These are phyloP conservation scores for Zoysia matrella DNA, from an alignment of 202 grass and related monocot genomes.

Conservation along the genomic window DNA sequence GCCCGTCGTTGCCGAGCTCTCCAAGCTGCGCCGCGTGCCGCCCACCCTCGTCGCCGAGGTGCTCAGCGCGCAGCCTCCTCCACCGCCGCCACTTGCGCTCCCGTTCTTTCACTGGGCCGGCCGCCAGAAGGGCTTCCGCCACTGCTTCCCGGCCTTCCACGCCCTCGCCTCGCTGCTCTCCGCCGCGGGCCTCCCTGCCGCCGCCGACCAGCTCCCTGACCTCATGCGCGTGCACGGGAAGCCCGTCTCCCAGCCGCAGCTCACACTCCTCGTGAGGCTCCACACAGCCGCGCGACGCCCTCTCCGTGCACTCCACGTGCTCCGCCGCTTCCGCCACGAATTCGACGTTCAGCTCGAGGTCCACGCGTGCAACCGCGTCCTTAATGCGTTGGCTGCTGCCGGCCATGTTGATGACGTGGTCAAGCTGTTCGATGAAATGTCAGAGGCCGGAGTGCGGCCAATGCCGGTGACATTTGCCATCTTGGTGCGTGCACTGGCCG, in stretches of 20 bases:
- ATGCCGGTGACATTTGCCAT: constrained; percentile 79
- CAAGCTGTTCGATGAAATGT: constrained; percentile 78
- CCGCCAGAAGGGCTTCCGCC: constrained; percentile 74
- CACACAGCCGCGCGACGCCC: constrained; percentile 64
- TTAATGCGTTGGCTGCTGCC: constrained; percentile 53
- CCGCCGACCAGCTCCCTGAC: constrained; percentile 79
- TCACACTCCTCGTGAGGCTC: constrained; percentile 76
- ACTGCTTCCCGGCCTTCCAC: constrained; percentile 78
- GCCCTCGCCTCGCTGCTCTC: constrained; percentile 71
- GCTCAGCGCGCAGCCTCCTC: constrained; percentile 58
- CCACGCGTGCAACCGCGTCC: constrained; percentile 74
- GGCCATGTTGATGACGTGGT: constrained; percentile 66
- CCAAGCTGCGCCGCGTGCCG: constrained; percentile 74
- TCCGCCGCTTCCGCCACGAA: constrained; percentile 63
- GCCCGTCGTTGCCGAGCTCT: constrained; percentile 61
- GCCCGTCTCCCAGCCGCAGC: constrained; percentile 67
- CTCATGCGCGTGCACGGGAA: constrained; percentile 84
- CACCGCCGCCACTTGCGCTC: constrained; percentile 62
- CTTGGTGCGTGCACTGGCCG: constrained; percentile 64
- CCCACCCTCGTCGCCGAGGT: constrained; percentile 73
- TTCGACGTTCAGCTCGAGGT: constrained; percentile 67
- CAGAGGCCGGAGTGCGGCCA: constrained; percentile 42
- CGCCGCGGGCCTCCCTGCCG: constrained; percentile 48
- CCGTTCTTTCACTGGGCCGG: constrained; percentile 94
- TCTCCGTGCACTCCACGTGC: constrained; percentile 64